Base-by-base conservation (phyloP, 2,329 filamentous ascomycete species). In the Seiridium cupressi region DNA sequence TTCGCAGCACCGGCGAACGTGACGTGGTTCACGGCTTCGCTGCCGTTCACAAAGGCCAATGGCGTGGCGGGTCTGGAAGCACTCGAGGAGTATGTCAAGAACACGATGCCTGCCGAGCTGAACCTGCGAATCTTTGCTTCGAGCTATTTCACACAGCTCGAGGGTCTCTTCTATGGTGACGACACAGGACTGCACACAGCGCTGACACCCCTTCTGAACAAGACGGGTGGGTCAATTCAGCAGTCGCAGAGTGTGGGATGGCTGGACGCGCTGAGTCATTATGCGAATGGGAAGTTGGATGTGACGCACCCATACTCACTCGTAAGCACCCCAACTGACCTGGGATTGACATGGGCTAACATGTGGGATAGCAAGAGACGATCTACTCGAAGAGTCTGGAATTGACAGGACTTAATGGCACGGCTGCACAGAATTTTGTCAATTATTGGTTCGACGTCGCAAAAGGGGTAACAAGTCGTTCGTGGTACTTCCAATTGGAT, bases 21-120 rank as follows among this genome's bases (percentile, higher is more conserved):
- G 31, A 72, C 70, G 10, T 71, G 66, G 65, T 72, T 72, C 54
- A 64, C 70, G 11, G 70, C 60, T 13, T 69, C 61, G 35, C 38
- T 72, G 49, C 69, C 69, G 3, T 62, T 64, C 64, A 71, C 67
- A 58, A 63, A 66, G 53, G 65, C 66, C 38, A 69, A 61, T 1
- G 62, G 67, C 3, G 68, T 66, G 10, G 64, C 65, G 3, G 68
- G 62, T n/a, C 77, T 92, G 4, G 89, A 92, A 55, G 68, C 69
- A 10, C 57, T 73, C 3, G 66, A 72, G 49, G 67, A 70, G 26
- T 72, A 67, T 47, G 63, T 61, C 18, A 53, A 60, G 9, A 67
- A 72, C 44, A 70, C 65, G 6, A 75, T 77, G 74, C 75, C 77
- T 6, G 60, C 64, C 5, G 76, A 78, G 69, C 63, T 79, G 31